phyloP scores from a whole-genome alignment of 2,329 filamentous ascomycete species.

The Hysterium pulicare region DNA sequence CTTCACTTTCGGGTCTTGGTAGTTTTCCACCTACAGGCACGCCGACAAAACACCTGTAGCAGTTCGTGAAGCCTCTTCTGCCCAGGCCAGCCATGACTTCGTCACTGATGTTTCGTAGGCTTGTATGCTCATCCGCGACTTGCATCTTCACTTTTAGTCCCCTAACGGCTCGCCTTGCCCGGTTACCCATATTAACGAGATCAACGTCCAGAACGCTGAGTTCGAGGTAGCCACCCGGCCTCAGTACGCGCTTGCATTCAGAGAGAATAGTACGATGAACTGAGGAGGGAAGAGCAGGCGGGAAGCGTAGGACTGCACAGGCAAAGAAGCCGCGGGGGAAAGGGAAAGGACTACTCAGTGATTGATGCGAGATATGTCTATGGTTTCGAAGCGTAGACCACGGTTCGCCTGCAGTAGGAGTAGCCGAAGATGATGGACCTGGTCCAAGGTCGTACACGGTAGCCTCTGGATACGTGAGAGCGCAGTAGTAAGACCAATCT shows the following conservation, averaged over 20 bases:
- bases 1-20: slow-evolving; percentile 23
- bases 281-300: slow-evolving; percentile 63
- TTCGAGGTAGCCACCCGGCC: slow-evolving; percentile 76
- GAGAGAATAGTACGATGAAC: slow-evolving; percentile 68
- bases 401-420: slow-evolving; percentile 20
- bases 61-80: slow-evolving; percentile 64
- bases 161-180: slow-evolving; percentile 65
- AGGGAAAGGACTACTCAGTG: slow-evolving; percentile 64
- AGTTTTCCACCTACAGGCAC: slow-evolving; percentile 64
- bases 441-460: slow-evolving; percentile 69
- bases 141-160: slow-evolving; percentile 69
- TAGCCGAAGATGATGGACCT: slow-evolving; percentile 19
- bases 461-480: slow-evolving; percentile 71
- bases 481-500: slow-evolving; percentile 84
- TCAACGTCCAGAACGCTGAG: slow-evolving; percentile 75
- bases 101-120: slow-evolving; percentile 54
- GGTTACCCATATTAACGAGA: slow-evolving; percentile 76
- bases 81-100: slow-evolving; percentile 64
- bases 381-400: slow-evolving; percentile 59
- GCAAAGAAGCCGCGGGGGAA: slow-evolving; percentile 75
- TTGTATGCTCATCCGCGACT: slow-evolving; percentile 56
- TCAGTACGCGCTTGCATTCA: slow-evolving; percentile 73
- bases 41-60: slow-evolving; percentile 74
- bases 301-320: slow-evolving; percentile 74
- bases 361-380: slow-evolving; percentile 67